Evolutionary conservation across 805 yeast genomes (phyloP).

Genomic region (Teunomyces tritomae): DNA sequence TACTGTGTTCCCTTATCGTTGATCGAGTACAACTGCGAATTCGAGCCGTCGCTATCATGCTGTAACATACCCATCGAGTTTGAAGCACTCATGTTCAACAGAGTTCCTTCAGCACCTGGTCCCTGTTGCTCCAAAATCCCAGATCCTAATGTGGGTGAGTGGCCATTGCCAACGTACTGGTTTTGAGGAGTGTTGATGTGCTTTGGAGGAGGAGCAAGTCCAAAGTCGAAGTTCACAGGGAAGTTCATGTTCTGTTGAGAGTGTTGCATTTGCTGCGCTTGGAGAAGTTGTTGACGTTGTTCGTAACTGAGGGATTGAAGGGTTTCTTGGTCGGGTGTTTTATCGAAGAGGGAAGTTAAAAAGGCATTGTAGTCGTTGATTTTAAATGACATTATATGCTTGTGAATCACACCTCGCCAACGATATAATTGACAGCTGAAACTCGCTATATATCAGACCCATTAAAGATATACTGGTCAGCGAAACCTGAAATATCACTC

Average conservation of each 20-base stretch:
- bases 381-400: slow-evolving; percentile 22
- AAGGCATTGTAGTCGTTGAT: slow-evolving; percentile 30
- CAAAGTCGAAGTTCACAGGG: slow-evolving; percentile 26
- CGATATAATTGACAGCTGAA: background rate
- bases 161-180: background rate
- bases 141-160: background rate
- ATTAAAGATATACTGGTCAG: slow-evolving; percentile 2
- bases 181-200: background rate
- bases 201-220: slow-evolving; percentile 7
- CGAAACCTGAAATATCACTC: slow-evolving; percentile 3
- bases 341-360: slow-evolving; percentile 23
- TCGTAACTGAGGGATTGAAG: background rate
- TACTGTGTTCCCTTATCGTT: background rate
- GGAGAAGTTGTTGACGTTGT: slow-evolving; percentile 3
- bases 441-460: slow-evolving; percentile 4
- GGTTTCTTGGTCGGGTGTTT: slow-evolving; percentile 8
- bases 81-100: slow-evolving; percentile 2
- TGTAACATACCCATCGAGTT: slow-evolving; percentile 1
- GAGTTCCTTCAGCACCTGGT: background rate
- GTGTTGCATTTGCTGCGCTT: slow-evolving; percentile 4
- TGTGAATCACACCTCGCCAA: background rate
- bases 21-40: background rate
- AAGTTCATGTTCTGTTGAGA: slow-evolving; percentile 7
- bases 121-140: background rate
- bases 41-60: background rate